Base-by-base conservation (phyloP, 78 protist species). In the Guillardia theta region DNA sequence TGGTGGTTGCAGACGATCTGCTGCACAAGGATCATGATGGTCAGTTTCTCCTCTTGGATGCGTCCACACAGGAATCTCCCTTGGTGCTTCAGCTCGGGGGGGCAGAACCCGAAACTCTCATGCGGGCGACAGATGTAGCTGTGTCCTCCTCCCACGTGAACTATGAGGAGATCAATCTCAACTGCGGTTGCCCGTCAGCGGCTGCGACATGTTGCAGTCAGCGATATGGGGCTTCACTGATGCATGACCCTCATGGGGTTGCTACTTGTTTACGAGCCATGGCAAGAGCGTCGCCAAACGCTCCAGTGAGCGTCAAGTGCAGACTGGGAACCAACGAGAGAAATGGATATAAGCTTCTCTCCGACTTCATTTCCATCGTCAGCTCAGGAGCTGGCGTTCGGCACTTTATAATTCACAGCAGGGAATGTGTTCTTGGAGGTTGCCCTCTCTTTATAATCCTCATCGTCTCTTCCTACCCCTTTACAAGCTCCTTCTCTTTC, bases 1-100 rank as follows among this genome's bases (percentile, higher is more conserved):
- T 78, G 90, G 90, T 78, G 18, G 90, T 78, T 4, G 90, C 44
- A 5, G 90, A 78, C 15, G 90, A 78, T 36, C 24, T 78, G 90
- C 6, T 9, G 24, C 39, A 43, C 4, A 37, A 43, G 48, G 90
- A 78, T 36, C 24, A 37, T 27, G 21, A 44, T 10, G 53, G 48
- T 0, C 45, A 8, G 18, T 15, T 10, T 1, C 24, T 2, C 48
- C 45, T 33, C 48, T 33, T 77, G 45, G 12, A 19, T 19, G 9
- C 3, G 19, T 77, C 45, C 5, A 6, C 37, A 5, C 19, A 5
- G 3, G 88, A 33, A 5, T 21, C 9, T 5, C 12, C 12, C 4
- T 6, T 77, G 19, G 88, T 21, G 45, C 44, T 78, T 18, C 90
- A 78, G 48, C 90, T 78, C 9, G 90, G 90, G 1, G 90, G 90